Conservation (phyloP, 1,139 yeast species). For the Insectozyma bohioensis region DNA sequence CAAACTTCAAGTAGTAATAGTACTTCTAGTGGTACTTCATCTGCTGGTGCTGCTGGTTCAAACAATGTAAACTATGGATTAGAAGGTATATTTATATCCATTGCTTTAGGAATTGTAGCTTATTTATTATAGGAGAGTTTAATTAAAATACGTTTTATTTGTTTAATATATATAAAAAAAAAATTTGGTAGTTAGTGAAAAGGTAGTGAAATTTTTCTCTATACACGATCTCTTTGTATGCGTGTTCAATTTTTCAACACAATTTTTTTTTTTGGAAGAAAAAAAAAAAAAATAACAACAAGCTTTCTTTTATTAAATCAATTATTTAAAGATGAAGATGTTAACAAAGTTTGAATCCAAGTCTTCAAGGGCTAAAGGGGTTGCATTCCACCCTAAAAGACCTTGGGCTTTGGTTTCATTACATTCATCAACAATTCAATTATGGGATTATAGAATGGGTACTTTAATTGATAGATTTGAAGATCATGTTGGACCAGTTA, state of each 20-base stretch:
- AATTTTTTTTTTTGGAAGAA: constrained; percentile 2
- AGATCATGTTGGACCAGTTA: constrained; percentile 97
- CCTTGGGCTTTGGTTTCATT: constrained; percentile 97
- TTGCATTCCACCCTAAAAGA: constrained; percentile 95
- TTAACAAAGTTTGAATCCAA: constrained; percentile 97
- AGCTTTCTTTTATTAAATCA: not conserved
- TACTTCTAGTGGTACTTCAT: constrained; percentile 15
- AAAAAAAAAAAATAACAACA: constrained; percentile 3
- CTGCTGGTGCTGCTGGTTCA: constrained; percentile 8
- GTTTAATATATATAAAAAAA: too few species aligned
- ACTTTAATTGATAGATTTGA: constrained; percentile 94
- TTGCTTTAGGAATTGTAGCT: constrained; percentile 22
- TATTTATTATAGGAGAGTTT: constrained; percentile 20
- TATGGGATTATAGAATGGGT: constrained; percentile 99
- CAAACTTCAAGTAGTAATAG: constrained; percentile 12
- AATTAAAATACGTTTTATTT: too few species aligned
- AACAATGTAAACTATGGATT: constrained; percentile 10
- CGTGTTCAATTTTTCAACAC: constrained; percentile 13
- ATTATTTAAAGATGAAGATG: constrained; percentile 74
- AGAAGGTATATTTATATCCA: constrained; percentile 19
- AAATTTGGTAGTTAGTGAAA: too few species aligned
- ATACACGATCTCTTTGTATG: constrained; percentile 4
- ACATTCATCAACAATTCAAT: constrained; percentile 91
- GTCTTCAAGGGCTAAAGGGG: constrained; percentile 97
- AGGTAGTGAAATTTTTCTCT: not conserved